Evolutionary conservation across 2,329 filamentous ascomycete genomes (phyloP).

Genomic region (Aureobasidium sp.): DNA sequence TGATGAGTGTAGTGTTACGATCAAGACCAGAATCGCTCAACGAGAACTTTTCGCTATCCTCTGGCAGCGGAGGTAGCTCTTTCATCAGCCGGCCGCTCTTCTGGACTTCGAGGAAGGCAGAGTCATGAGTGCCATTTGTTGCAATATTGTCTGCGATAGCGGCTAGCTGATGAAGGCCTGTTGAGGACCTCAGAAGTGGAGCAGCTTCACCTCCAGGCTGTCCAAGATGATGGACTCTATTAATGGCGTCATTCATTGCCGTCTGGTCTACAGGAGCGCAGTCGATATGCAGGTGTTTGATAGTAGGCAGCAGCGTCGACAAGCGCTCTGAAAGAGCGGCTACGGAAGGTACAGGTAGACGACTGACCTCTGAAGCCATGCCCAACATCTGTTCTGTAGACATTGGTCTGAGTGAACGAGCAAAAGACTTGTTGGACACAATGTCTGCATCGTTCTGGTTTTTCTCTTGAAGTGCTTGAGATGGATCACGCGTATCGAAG

Average conservation of each 20-base stretch:
- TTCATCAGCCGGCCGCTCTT: constrained; percentile 24
- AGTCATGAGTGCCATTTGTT: constrained; percentile 30
- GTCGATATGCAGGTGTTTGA: constrained; percentile 33
- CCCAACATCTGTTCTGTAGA: constrained; percentile 35
- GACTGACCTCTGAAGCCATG: constrained; percentile 36
- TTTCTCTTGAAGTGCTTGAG: neutral
- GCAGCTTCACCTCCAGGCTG: constrained; percentile 20
- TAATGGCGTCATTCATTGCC: constrained; percentile 31
- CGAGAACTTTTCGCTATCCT: constrained; percentile 13
- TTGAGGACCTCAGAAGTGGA: constrained; percentile 24
- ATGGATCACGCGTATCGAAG: neutral
- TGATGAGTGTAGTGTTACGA: constrained; percentile 2
- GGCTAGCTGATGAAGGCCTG: constrained; percentile 30
- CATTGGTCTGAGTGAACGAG: constrained; percentile 21
- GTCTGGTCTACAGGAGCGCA: constrained; percentile 28
- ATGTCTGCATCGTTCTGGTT: neutral
- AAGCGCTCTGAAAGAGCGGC: constrained; percentile 37
- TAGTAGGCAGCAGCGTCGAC: constrained; percentile 37
- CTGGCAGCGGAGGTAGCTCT: constrained; percentile 29
- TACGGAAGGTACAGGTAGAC: constrained; percentile 39
- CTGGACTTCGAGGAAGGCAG: constrained; percentile 17
- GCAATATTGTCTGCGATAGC: constrained; percentile 31
- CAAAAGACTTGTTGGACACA: neutral
- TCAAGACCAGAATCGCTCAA: constrained; percentile 8
- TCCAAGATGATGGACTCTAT: constrained; percentile 26